Conservation (phyloP, 352 stramenopile species). For the Phytophthora pini region DNA sequence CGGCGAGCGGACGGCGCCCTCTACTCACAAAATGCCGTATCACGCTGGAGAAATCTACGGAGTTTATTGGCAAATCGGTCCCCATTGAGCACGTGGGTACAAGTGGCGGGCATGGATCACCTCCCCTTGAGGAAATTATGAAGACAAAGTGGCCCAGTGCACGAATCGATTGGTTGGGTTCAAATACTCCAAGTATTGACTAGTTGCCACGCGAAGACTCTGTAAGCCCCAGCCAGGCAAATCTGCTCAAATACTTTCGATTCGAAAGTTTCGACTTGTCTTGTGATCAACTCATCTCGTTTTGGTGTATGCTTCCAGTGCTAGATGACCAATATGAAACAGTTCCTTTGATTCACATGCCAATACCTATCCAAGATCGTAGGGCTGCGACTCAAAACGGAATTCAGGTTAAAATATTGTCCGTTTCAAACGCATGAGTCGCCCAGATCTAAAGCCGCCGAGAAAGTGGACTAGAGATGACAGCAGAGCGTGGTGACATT, state of each 20-base stretch:
- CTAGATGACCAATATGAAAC: no score
- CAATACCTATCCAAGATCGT: no score
- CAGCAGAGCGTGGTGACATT: not conserved
- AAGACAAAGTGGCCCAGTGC: conserved; percentile 77
- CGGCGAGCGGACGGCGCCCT: conserved; percentile 24
- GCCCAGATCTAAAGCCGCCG: not conserved
- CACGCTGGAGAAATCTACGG: conserved; percentile 36
- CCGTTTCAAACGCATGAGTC: no score
- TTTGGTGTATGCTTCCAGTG: no score
- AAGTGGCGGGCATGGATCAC: conserved; percentile 53
- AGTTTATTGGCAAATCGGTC: conserved; percentile 77
- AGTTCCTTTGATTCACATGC: no score
- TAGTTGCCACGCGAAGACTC: conserved; percentile 16
- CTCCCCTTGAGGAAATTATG: conserved; percentile 78
- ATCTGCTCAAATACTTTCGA: no score
- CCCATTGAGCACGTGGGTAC: conserved; percentile 51
- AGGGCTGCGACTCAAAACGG: no score
- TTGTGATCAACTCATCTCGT: no score
- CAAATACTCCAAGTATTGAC: conserved; percentile 54
- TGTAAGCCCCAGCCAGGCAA: no score
- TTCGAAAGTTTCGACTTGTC: no score
- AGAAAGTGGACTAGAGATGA: not conserved
- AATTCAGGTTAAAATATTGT: no score
- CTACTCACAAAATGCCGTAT: conserved; percentile 54
- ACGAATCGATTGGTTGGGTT: conserved; percentile 55